Conservation (phyloP, 495 filamentous ascomycete genomes). For the Penicillium mononematosum region DNA sequence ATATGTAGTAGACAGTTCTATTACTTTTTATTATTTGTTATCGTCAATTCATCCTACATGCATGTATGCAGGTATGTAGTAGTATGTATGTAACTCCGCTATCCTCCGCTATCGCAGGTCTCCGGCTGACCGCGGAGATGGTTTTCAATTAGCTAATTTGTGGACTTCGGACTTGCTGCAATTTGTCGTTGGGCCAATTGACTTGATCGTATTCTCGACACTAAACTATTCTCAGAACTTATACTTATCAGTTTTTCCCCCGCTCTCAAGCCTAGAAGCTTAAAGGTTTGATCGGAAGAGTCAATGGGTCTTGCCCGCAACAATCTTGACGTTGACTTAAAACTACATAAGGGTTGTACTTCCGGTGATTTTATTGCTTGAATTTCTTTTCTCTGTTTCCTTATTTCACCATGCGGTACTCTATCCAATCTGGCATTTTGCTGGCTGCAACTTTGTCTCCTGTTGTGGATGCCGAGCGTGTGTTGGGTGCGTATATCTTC, state of each 20-base stretch:
- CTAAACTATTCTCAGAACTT: background rate
- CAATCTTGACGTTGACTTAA: background rate
- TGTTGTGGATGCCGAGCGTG: constrained; percentile 53
- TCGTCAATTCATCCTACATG: too few relatives aligned
- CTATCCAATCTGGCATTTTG: constrained; percentile 31
- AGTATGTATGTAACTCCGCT: too few relatives aligned
- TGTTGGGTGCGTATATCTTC: constrained; percentile 63
- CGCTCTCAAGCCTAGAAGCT: background rate
- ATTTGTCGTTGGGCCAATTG: constrained; percentile 8
- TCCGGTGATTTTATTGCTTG: background rate
- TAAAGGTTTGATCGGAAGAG: background rate
- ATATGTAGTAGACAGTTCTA: too few relatives aligned
- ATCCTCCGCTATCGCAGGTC: constrained; percentile 15
- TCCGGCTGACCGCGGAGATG: constrained; percentile 7
- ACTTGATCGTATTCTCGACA: background rate
- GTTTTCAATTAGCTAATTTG: constrained; percentile 28
- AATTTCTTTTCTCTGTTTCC: background rate
- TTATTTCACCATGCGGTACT: constrained; percentile 30
- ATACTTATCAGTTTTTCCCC: background rate
- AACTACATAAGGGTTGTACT: background rate
- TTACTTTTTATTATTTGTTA: too few relatives aligned
- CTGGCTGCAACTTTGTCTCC: constrained; percentile 34
- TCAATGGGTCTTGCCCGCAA: background rate
- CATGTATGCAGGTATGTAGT: too few relatives aligned
- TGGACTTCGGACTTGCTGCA: background rate